Conservation (phyloP, 208 protist species). For the Leishmania major region DNA sequence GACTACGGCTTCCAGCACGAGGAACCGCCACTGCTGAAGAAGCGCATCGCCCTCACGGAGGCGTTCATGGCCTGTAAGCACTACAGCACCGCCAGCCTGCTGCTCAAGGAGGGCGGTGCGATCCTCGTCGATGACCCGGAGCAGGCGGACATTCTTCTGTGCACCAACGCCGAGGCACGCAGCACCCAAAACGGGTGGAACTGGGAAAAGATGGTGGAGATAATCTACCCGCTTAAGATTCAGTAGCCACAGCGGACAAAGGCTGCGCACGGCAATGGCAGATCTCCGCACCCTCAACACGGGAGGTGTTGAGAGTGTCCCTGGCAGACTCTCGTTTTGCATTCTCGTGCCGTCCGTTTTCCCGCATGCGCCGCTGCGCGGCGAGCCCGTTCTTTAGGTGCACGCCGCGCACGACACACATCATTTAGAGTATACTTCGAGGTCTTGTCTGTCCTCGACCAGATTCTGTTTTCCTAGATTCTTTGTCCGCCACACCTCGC, state of each 20-base stretch:
- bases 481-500: neutral
- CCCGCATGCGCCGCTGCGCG: neutral
- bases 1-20: constrained; percentile 89
- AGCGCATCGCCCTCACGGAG: constrained; percentile 64
- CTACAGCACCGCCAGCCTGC: constrained; percentile 66
- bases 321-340: neutral
- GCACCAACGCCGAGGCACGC: constrained; percentile 61
- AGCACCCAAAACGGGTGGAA: constrained; percentile 43
- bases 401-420: no score
- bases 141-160: constrained; percentile 78
- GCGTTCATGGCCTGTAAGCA: constrained; percentile 71
- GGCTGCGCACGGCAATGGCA: neutral
- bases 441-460: constrained; percentile 5
- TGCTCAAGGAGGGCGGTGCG: constrained; percentile 76
- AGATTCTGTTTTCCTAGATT: constrained; percentile 11
- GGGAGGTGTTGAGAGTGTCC: neutral
- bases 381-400: neutral
- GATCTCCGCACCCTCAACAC: neutral
- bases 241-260: constrained; percentile 17
- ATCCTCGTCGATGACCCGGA: constrained; percentile 41
- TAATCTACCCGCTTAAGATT: constrained; percentile 82
- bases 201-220: constrained; percentile 83
- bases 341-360: neutral
- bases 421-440: neutral
- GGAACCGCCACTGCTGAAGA: constrained; percentile 66